Percentiles rank a stretch among this genome's conserved stretches.
phyloP scores from a whole-genome alignment of 1,284 basidiomycete genomes.

The Boletus semigastroideus region DNA sequence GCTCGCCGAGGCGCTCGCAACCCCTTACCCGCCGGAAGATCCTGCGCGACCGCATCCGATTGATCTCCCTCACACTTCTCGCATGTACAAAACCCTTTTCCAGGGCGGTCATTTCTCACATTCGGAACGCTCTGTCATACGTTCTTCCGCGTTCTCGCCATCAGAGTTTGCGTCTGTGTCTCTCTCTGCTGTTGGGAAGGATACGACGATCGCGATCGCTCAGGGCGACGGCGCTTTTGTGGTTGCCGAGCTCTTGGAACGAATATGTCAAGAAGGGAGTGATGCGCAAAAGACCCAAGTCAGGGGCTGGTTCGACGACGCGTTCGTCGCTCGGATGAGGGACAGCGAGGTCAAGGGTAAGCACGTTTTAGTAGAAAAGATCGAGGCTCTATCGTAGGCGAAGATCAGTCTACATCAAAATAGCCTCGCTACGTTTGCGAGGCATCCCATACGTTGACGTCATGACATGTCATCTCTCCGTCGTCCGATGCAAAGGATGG shows the following conservation, averaged over 20 bases:
- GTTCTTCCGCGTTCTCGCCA: slow-evolving; percentile 51
- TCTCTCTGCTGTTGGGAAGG: slow-evolving; percentile 55
- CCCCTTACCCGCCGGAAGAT: slow-evolving; percentile 55
- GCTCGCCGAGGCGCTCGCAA: slow-evolving; percentile 55
- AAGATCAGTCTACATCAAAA: slow-evolving; percentile 8
- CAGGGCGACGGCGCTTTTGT: slow-evolving; percentile 74
- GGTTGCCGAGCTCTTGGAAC: slow-evolving; percentile 72
- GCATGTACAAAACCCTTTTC: slow-evolving; percentile 82
- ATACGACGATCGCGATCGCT: slow-evolving; percentile 60
- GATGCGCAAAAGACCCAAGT: slow-evolving; percentile 41
- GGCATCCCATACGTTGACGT: background rate
- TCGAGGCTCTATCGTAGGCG: slow-evolving; percentile 32
- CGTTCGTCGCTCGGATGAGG: slow-evolving; percentile 28
- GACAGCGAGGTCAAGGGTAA: slow-evolving; percentile 52
- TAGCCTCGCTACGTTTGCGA: background rate
- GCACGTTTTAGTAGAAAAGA: slow-evolving; percentile 53
- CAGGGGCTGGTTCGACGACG: slow-evolving; percentile 54
- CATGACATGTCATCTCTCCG: slow-evolving; percentile 52
- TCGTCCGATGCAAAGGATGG: slow-evolving; percentile 41
- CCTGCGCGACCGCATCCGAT: slow-evolving; percentile 59
- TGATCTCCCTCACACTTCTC: slow-evolving; percentile 76
- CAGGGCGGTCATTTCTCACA: slow-evolving; percentile 88
- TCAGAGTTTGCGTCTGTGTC: slow-evolving; percentile 58
- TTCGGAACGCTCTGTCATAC: slow-evolving; percentile 50
- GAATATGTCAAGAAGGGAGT: slow-evolving; percentile 47